These are phyloP conservation scores for Pythium insidiosum DNA, from an alignment of 352 stramenopile species.

Conservation along the genomic window DNA sequence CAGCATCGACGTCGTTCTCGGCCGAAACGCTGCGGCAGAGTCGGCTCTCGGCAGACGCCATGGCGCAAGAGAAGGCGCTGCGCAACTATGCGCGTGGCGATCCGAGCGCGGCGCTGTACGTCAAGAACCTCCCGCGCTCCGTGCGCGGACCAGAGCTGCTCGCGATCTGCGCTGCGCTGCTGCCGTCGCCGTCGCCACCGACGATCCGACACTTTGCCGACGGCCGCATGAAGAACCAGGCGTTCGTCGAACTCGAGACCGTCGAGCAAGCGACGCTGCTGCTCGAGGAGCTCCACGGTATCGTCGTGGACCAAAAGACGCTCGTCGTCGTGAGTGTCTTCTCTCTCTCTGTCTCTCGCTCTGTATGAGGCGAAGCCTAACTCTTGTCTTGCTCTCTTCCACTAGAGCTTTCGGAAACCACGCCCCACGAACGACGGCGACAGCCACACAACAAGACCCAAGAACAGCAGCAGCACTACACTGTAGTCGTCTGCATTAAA, in stretches of 20 bases:
- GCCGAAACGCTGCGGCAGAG: constrained; percentile 9
- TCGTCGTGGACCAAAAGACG: constrained; percentile 69
- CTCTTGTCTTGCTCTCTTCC: too few species aligned
- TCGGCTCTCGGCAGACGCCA: too few species aligned
- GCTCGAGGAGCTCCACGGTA: constrained; percentile 54
- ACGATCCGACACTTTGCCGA: constrained; percentile 67
- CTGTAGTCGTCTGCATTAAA: too few species aligned
- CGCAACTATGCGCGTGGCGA: constrained; percentile 55
- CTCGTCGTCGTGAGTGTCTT: constrained; percentile 62
- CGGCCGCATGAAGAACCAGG: constrained; percentile 82
- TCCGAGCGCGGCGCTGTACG: constrained; percentile 51
- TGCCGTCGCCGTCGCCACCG: not conserved
- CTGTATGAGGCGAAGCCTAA: too few species aligned
- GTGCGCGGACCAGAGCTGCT: constrained; percentile 18
- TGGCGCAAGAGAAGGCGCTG: constrained; percentile 49
- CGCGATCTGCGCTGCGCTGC: not conserved
- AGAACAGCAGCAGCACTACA: too few species aligned
- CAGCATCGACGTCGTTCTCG: not conserved
- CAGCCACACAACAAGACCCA: too few species aligned
- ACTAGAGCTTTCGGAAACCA: too few species aligned
- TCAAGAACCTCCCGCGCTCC: constrained; percentile 73
- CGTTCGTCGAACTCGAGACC: constrained; percentile 67
- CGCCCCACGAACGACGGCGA: too few species aligned
- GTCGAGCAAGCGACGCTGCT: constrained; percentile 35
- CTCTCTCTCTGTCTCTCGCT: not conserved